Percentiles rank a stretch among this genome's conserved stretches.
phyloP scores from a whole-genome alignment of 176 grass and related monocot species.

The Tillandsia fasciculata region DNA sequence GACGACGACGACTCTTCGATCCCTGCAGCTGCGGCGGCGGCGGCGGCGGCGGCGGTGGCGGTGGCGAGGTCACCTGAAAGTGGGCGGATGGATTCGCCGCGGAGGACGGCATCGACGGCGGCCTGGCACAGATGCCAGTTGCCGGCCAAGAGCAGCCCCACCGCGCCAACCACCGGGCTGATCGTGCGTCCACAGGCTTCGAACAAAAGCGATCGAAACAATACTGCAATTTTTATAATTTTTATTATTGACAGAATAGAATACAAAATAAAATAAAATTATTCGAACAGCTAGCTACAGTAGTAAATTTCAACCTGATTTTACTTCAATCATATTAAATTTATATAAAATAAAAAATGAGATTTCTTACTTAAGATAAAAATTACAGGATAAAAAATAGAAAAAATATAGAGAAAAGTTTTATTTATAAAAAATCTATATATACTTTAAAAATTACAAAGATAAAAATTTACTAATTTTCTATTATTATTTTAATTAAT shows the following conservation, averaged over 20 bases:
- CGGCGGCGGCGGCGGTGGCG: neutral
- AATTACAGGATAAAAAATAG: no score
- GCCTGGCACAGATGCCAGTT: constrained; percentile 89
- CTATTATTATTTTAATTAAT: no score
- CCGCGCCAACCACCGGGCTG: constrained; percentile 84
- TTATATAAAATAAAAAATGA: neutral
- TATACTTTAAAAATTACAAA: no score
- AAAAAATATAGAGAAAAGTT: no score
- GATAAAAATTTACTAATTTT: no score
- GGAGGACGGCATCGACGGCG: constrained; percentile 78
- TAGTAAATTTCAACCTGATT: no score
- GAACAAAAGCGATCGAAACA: constrained; percentile 91
- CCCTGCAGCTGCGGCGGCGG: neutral
- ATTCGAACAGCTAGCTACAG: no score
- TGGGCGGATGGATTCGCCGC: constrained; percentile 47
- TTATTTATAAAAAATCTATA: no score
- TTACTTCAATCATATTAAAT: no score
- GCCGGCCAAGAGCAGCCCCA: constrained; percentile 59
- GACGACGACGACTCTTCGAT: neutral
- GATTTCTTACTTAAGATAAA: no score
- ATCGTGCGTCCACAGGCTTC: constrained; percentile 94
- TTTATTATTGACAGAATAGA: no score
- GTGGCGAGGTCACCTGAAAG: constrained; percentile 42
- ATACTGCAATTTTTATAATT: constrained; percentile 27
- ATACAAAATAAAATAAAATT: no score